phyloP scores from a whole-genome alignment of 805 yeast species.

The Clavispora vitiphila region DNA sequence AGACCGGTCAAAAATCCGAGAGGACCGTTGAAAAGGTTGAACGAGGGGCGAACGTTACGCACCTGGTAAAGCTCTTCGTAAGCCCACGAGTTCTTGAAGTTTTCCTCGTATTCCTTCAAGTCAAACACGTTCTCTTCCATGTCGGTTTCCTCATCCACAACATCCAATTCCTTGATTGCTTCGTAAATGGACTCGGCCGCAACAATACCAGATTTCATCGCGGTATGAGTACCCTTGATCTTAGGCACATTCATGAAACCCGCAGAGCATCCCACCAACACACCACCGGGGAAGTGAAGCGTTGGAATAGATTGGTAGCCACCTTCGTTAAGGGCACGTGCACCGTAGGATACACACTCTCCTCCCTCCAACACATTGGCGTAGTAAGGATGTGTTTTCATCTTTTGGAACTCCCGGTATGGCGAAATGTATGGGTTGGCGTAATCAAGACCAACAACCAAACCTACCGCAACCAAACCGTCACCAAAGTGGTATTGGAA shows the following conservation, averaged over 20 bases:
- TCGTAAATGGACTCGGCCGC: conserved; percentile 84
- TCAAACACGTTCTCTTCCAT: conserved; percentile 42
- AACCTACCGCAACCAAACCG: conserved; percentile 82
- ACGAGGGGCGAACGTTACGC: conserved; percentile 90
- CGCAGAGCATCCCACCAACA: conserved; percentile 90
- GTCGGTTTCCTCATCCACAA: conserved; percentile 39
- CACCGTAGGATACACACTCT: conserved; percentile 89
- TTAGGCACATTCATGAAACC: conserved; percentile 97
- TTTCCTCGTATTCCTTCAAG: conserved; percentile 55
- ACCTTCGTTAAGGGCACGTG: conserved; percentile 96
- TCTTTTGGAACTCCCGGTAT: conserved; percentile 88
- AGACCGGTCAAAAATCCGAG: conserved; percentile 82
- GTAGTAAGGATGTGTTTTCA: conserved; percentile 91
- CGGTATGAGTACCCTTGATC: conserved; percentile 96
- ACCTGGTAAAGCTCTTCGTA: conserved; percentile 76
- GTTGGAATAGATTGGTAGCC: conserved; percentile 92
- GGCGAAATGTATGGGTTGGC: conserved; percentile 94
- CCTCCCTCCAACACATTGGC: conserved; percentile 75
- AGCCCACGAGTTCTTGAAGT: conserved; percentile 77
- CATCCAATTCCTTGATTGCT: conserved; percentile 37
- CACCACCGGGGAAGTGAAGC: conserved; percentile 92
- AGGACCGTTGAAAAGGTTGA: conserved; percentile 46
- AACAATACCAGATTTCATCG: conserved; percentile 90
- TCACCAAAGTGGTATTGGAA: conserved; percentile 97
- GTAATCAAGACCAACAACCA: conserved; percentile 94